These are phyloP conservation scores for Solanum sparsipilum DNA, from an alignment of 257 asterid species.

Conservation along the genomic window DNA sequence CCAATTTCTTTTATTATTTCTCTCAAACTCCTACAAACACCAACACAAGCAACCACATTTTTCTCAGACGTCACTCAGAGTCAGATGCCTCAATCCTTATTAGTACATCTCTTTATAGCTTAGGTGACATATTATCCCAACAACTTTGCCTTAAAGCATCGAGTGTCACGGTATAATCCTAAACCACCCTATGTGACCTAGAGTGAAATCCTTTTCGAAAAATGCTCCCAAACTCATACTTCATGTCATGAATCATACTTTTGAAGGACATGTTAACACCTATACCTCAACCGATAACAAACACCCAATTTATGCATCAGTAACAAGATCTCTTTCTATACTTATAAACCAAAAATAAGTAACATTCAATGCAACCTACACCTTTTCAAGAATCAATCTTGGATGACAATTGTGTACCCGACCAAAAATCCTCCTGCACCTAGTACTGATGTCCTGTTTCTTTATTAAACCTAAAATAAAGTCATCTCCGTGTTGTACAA, in stretches of 20 bases:
- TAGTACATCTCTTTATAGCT: too few species aligned
- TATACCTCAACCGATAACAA: neutral
- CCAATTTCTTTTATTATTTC: constrained; percentile 72
- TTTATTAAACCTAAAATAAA: neutral
- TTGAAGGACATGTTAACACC: constrained; percentile 18
- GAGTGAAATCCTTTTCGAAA: constrained; percentile 22
- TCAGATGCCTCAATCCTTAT: too few species aligned
- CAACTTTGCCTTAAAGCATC: constrained; percentile 87
- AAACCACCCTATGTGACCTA: too few species aligned
- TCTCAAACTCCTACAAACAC: constrained; percentile 59
- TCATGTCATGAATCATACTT: constrained; percentile 29
- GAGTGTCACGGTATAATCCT: constrained; percentile 15
- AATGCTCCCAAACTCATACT: constrained; percentile 29
- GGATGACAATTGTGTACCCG: neutral
- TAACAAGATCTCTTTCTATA: neutral
- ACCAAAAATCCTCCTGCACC: neutral
- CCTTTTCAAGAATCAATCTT: neutral
- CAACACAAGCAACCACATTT: too few species aligned
- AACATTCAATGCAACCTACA: neutral
- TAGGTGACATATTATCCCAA: constrained; percentile 45
- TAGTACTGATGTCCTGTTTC: neutral
- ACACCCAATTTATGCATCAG: too few species aligned
- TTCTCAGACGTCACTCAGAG: too few species aligned
- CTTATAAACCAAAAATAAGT: neutral
- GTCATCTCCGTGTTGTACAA: neutral